Base-by-base conservation (phyloP, 2,329 filamentous ascomycete species). In the Aspergillus udagawae region DNA sequence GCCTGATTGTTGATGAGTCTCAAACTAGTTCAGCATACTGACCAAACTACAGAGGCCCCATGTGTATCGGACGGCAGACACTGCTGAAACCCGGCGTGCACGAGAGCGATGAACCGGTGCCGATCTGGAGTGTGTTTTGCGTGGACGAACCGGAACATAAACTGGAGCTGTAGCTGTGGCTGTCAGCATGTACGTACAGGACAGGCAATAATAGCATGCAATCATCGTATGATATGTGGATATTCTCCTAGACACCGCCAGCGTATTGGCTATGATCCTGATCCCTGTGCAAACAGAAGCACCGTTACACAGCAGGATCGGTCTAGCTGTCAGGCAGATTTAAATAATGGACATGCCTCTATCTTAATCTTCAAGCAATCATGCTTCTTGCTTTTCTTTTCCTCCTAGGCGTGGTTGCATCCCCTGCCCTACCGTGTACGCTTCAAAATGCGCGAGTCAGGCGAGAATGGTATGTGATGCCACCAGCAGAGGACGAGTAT, bases 391-490 rank as follows among this genome's bases (percentile, higher is more conserved):
- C 10, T n/a, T 21, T 44, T 21, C 41, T 42, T 42, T 5, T 42
- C 10, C n/a, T 5, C n/a, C 0, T 44, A 9, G 41, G 32, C 14
- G 32, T 35, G 32, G 6, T 44, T 44, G 41, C 41, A 6, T 21
- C 4, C 20, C n/a, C 41, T 21, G n/a, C 7, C n/a, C 41, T 21
- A n/a, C 41, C n/a, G 0, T 44, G 41, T 21, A 44, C 7, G 17
- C 41, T 21, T 12, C 3, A 10, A n/a, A 10, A n/a, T n/a, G 7
- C 10, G 41, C 10, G 3, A 8, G 42, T 61, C 12, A 55, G 58
- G 4, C 55, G 52, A 49, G 58, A 60, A 51, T 60, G 58, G 58
- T 60, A 25, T 25, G 27, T 17, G 10, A 12, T n/a, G 41, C n/a
- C 8, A 1, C 7, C n/a, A 1, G 8, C 28, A 20, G 14, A 20